A percentile compares a stretch with the other conserved stretches of the same genome.
Evolutionary conservation across 352 stramenopile genomes (phyloP).

Genomic region (Phytopythium delawarense): DNA sequence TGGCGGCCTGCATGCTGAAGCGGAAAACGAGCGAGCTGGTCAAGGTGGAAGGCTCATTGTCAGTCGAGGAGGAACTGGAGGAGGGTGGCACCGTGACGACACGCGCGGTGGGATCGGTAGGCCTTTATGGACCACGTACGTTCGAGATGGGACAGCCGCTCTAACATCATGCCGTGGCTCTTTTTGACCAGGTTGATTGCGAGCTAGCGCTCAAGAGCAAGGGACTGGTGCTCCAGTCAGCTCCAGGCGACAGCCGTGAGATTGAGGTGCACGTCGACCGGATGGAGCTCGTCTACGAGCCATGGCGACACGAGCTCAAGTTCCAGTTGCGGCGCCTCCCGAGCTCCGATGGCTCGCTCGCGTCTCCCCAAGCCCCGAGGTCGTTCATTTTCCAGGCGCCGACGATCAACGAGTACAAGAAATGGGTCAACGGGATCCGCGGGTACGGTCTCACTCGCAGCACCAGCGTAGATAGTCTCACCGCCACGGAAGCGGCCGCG

Average conservation of each 20-base stretch:
- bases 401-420: constrained; percentile 21
- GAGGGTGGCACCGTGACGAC: constrained; percentile 8
- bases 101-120: constrained; percentile 47
- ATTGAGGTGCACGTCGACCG: constrained; percentile 30
- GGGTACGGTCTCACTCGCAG: constrained; percentile 8
- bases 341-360: background rate
- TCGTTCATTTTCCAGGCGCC: constrained; percentile 37
- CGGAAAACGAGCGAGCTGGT: constrained; percentile 25
- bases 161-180: background rate
- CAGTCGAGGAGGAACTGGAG: constrained; percentile 42
- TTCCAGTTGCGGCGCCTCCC: constrained; percentile 30
- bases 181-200: constrained; percentile 32
- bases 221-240: constrained; percentile 33
- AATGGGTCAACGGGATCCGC: constrained; percentile 35
- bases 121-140: background rate
- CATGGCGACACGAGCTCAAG: constrained; percentile 28
- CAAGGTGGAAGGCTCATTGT: constrained; percentile 42
- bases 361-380: background rate
- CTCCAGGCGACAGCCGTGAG: constrained; percentile 28
- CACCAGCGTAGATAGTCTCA: constrained; percentile 4
- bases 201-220: constrained; percentile 31
- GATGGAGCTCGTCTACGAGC: constrained; percentile 34
- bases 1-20: background rate
- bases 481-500: background rate
- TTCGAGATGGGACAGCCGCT: background rate